Conservation (phyloP, 768 basidiomycete genomes). For the Lentinus brumalis region DNA sequence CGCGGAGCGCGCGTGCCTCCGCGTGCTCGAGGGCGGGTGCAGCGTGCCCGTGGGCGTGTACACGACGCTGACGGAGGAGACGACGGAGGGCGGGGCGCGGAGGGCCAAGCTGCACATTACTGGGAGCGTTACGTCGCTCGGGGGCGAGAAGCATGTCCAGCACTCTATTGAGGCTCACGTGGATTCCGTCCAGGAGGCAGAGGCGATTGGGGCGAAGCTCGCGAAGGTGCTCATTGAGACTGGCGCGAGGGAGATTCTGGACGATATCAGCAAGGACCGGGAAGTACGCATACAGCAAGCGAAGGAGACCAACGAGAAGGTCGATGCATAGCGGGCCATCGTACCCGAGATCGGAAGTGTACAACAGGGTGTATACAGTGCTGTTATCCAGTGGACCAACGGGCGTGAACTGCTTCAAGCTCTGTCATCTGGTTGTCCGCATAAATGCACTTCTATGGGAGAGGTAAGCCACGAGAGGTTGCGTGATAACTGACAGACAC, state of each 20-base stretch:
- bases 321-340: background rate
- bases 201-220: constrained; percentile 65
- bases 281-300: constrained; percentile 30
- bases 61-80: constrained; percentile 44
- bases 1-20: constrained; percentile 86
- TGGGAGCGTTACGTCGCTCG: constrained; percentile 83
- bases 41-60: constrained; percentile 92
- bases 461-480: no score
- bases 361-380: no score
- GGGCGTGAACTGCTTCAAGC: no score
- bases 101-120: constrained; percentile 55
- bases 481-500: no score
- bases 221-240: constrained; percentile 63
- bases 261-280: constrained; percentile 77
- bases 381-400: no score
- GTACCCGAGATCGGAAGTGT: no score
- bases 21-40: constrained; percentile 95
- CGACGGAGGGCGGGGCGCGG: constrained; percentile 31
- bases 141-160: constrained; percentile 73
- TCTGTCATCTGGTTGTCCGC: no score
- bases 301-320: constrained; percentile 17
- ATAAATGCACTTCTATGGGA: no score
- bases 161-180: constrained; percentile 58
- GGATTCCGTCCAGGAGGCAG: constrained; percentile 56
- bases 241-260: constrained; percentile 80